Conservation (phyloP, 1,139 yeast species). For the Sugiyamaella paludigena region DNA sequence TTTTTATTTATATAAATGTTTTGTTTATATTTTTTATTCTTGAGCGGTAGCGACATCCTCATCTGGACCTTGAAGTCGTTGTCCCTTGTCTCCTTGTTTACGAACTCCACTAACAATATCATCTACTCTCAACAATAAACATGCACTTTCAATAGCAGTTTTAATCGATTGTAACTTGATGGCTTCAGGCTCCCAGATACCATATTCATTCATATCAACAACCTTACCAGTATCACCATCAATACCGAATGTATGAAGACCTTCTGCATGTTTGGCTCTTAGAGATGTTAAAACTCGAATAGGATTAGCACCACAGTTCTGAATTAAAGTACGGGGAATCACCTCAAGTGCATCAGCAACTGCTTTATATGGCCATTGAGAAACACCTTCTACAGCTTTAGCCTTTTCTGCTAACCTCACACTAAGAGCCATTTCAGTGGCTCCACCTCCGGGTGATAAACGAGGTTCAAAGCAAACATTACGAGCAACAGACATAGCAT, state of each 20-base stretch:
- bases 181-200: constrained; percentile 99
- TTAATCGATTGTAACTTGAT: constrained; percentile 94
- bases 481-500: constrained; percentile 97
- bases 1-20: neutral
- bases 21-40: neutral
- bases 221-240: constrained; percentile 94
- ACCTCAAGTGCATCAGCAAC: constrained; percentile 99
- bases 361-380: constrained; percentile 98
- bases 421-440: constrained; percentile 98
- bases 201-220: constrained; percentile 93
- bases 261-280: constrained; percentile 95
- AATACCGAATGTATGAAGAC: constrained; percentile 76
- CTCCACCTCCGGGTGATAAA: constrained; percentile 98
- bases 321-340: constrained; percentile 93
- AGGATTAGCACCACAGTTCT: constrained; percentile 97
- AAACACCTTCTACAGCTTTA: constrained; percentile 87
- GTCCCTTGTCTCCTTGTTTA: constrained; percentile 34
- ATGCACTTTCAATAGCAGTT: constrained; percentile 96
- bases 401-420: constrained; percentile 89
- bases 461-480: constrained; percentile 95
- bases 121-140: constrained; percentile 90
- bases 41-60: constrained; percentile 11
- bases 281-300: constrained; percentile 83
- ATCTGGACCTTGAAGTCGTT: constrained; percentile 25
- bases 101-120: constrained; percentile 97